A percentile compares a stretch with the other conserved stretches of the same genome.
Evolutionary conservation across 192 early-diverging fungal species (phyloP).

Genomic region (Phycomyces blakesleeanus): DNA sequence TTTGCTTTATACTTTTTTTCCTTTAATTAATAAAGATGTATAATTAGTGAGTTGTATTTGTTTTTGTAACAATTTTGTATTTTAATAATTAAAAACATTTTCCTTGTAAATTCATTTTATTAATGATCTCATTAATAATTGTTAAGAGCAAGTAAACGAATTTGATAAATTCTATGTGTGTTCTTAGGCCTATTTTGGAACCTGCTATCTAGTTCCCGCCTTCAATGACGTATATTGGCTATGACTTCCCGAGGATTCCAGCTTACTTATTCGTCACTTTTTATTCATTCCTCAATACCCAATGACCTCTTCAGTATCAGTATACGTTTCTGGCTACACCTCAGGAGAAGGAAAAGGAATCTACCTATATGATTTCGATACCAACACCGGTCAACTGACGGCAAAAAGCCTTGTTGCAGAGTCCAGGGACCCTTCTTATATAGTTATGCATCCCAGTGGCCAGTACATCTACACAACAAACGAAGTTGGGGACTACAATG

Average conservation of each 20-base stretch:
- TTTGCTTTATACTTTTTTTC: not conserved
- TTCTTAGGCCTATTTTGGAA: not conserved
- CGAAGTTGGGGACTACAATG: slow-evolving; percentile 18
- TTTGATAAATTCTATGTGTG: too few relatives aligned
- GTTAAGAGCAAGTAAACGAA: too few relatives aligned
- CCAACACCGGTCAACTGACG: slow-evolving; percentile 8
- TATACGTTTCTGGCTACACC: slow-evolving; percentile 34
- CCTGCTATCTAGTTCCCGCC: not conserved
- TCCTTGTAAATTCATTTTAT: too few relatives aligned
- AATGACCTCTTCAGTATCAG: slow-evolving; percentile 8
- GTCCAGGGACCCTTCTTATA: slow-evolving; percentile 19
- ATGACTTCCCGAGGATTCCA: not conserved
- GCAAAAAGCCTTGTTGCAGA: slow-evolving; percentile 8
- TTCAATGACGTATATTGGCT: too few relatives aligned
- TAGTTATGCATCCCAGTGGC: slow-evolving; percentile 13
- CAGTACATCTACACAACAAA: slow-evolving; percentile 21
- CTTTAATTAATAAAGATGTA: not conserved
- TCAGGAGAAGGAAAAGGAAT: slow-evolving; percentile 22
- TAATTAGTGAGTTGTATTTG: not conserved
- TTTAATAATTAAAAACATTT: too few relatives aligned
- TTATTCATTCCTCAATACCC: slow-evolving; percentile 11
- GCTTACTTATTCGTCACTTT: slow-evolving; percentile 4
- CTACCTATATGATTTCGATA: slow-evolving; percentile 29
- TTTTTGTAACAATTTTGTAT: too few relatives aligned
- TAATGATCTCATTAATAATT: too few relatives aligned